These are phyloP conservation scores for Glebionis coronaria DNA, from an alignment of 129 eudicot species.

Conservation along the genomic window DNA sequence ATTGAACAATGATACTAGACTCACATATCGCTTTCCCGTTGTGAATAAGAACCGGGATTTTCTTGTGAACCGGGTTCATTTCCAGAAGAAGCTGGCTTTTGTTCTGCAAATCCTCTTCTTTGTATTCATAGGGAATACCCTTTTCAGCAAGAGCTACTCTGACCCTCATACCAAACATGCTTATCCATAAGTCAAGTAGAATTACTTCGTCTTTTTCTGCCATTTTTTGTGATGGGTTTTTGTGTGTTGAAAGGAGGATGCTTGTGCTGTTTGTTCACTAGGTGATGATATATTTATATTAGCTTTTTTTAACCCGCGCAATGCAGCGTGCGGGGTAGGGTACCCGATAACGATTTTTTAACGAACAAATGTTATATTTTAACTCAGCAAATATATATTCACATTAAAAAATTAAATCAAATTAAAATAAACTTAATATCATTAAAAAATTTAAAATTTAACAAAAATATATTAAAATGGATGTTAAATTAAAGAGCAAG, in stretches of 20 bases:
- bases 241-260: neutral
- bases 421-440: too few relatives aligned
- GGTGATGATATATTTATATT: too few relatives aligned
- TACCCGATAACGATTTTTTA: too few relatives aligned
- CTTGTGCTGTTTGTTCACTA: too few relatives aligned
- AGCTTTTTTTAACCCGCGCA: too few relatives aligned
- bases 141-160: constrained; percentile 53
- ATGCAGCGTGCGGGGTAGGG: too few relatives aligned
- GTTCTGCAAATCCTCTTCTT: constrained; percentile 38
- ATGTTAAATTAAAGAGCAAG: too few relatives aligned
- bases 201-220: constrained; percentile 25
- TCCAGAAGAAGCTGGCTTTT: constrained; percentile 40
- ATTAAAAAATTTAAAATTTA: too few relatives aligned
- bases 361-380: too few relatives aligned
- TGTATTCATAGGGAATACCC: constrained; percentile 36
- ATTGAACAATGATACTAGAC: constrained; percentile 39
- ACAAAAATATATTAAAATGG: too few relatives aligned
- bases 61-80: constrained; percentile 55
- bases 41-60: constrained; percentile 52
- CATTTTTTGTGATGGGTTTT: constrained; percentile 13
- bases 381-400: too few relatives aligned
- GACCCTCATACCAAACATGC: constrained; percentile 49
- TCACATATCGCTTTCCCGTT: constrained; percentile 46
- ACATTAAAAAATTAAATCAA: too few relatives aligned
- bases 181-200: constrained; percentile 32